Evolutionary conservation across 2,329 filamentous ascomycete species (phyloP).

Genomic region (Aspergillus fumigatus): DNA sequence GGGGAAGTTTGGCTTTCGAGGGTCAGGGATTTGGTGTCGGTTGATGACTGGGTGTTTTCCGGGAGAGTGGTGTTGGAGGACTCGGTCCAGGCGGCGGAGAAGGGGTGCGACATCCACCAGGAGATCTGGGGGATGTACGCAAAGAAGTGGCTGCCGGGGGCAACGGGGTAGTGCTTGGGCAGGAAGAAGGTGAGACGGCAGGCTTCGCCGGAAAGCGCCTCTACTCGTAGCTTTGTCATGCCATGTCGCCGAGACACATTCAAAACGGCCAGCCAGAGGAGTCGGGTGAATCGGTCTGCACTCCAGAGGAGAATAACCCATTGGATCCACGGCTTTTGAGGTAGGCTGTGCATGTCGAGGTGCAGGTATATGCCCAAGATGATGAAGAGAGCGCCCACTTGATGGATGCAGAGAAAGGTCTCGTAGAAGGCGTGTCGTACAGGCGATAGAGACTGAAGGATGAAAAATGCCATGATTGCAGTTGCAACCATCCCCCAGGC

Average conservation of each 20-base stretch:
- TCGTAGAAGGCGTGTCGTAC: constrained; percentile 46
- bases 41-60: constrained; percentile 28
- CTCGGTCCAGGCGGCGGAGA: constrained; percentile 43
- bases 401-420: constrained; percentile 45
- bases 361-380: constrained; percentile 44
- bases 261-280: constrained; percentile 48
- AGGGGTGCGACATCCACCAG: constrained; percentile 47
- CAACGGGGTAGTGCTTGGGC: constrained; percentile 49
- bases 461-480: constrained; percentile 35
- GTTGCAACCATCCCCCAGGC: constrained; percentile 44
- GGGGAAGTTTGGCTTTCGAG: not conserved
- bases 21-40: constrained; percentile 9
- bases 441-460: constrained; percentile 41
- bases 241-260: constrained; percentile 49
- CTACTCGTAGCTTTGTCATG: constrained; percentile 50
- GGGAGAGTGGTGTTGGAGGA: constrained; percentile 13
- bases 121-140: constrained; percentile 53
- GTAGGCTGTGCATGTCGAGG: constrained; percentile 37
- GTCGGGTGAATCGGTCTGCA: constrained; percentile 43
- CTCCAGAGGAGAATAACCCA: constrained; percentile 37
- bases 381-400: constrained; percentile 40
- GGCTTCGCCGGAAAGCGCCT: constrained; percentile 57
- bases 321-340: constrained; percentile 38
- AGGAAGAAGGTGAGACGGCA: constrained; percentile 58
- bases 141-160: constrained; percentile 57